phyloP scores from a whole-genome alignment of 2,329 filamentous ascomycete genomes.

The Epichloe sylvatica region DNA sequence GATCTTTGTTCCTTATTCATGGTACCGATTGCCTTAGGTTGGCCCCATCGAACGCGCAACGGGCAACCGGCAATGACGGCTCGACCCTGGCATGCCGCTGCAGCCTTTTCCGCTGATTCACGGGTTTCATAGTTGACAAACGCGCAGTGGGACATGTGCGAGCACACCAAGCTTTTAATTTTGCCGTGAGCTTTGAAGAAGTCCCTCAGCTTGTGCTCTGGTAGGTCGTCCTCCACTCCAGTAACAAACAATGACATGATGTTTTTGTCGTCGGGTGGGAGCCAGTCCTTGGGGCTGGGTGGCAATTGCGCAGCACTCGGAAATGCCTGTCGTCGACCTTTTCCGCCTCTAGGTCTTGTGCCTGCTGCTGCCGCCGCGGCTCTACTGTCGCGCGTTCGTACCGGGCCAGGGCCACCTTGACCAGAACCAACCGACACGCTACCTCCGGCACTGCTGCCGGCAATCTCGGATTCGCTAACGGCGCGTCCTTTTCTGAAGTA shows the following conservation, averaged over 20 bases:
- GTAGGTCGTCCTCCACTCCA: conserved; percentile 88
- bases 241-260: conserved; percentile 92
- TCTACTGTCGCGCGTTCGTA: conserved; percentile 56
- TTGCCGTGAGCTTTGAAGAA: conserved; percentile 85
- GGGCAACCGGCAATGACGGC: conserved; percentile 87
- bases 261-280: conserved; percentile 68
- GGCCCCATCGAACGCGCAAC: conserved; percentile 79
- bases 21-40: conserved; percentile 79
- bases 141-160: conserved; percentile 91
- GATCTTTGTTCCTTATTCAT: conserved; percentile 78
- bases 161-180: conserved; percentile 85
- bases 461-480: conserved; percentile 43
- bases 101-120: conserved; percentile 72
- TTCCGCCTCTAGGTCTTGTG: conserved; percentile 30
- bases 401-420: conserved; percentile 54
- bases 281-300: conserved; percentile 70
- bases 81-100: conserved; percentile 70
- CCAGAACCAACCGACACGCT: conserved; percentile 41
- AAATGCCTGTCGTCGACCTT: conserved; percentile 42
- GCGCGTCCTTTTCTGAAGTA: conserved; percentile 83
- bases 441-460: conserved; percentile 26
- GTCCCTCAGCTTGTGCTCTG: conserved; percentile 78
- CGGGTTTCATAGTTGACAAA: conserved; percentile 89
- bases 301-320: conserved; percentile 60
- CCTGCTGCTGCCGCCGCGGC: conserved; percentile 37